Evolutionary conservation across 352 stramenopile species (phyloP).

Genomic region (Phytophthora multivora): DNA sequence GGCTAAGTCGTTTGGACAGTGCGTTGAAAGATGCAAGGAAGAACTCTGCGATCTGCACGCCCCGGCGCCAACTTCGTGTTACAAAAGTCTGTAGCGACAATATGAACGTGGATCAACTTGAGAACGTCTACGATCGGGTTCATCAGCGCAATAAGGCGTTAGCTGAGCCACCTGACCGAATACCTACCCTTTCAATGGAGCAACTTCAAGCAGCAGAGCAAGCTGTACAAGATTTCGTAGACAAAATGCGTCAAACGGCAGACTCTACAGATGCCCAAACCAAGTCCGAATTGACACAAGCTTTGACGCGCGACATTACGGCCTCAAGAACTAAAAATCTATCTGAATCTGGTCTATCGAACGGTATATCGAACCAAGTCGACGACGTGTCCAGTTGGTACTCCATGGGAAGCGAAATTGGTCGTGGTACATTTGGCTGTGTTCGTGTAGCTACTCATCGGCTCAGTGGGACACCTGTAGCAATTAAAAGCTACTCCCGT

Average conservation of each 20-base stretch:
- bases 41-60: constrained; percentile 1
- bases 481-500: constrained; percentile 71
- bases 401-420: constrained; percentile 48
- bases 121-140: constrained; percentile 22
- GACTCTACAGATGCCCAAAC: constrained; percentile 12
- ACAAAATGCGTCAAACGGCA: constrained; percentile 21
- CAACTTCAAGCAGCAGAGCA: constrained; percentile 15
- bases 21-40: constrained; percentile 24
- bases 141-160: constrained; percentile 15
- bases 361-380: constrained; percentile 13
- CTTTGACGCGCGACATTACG: constrained; percentile 1
- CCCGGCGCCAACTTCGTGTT: background rate
- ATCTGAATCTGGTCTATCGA: background rate
- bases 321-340: background rate
- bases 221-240: constrained; percentile 23
- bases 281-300: constrained; percentile 10
- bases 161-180: background rate
- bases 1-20: constrained; percentile 23
- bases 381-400: constrained; percentile 47
- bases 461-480: constrained; percentile 45
- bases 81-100: constrained; percentile 1
- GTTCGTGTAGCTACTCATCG: constrained; percentile 52
- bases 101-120: constrained; percentile 10
- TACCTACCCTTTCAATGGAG: constrained; percentile 8
- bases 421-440: constrained; percentile 56